Base-by-base conservation (phyloP, 768 basidiomycete species). In the Tricholoma matsutake region DNA sequence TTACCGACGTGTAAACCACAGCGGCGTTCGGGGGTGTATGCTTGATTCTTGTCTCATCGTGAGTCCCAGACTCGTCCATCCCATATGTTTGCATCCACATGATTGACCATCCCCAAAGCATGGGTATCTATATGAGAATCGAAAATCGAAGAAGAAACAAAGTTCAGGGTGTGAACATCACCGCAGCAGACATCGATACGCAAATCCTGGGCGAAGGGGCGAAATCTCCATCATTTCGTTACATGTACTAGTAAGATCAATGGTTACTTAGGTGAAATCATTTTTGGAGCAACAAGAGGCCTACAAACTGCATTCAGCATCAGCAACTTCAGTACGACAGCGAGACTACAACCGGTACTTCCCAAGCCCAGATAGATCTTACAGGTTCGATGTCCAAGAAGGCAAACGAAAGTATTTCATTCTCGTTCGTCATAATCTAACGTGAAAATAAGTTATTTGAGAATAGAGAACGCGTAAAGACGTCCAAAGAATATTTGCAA, bases 1-100 rank as follows among this genome's bases (percentile, higher is more conserved):
- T 29, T 51, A 51, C 49, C 28, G 29, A 29, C 2, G 14, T 29
- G 18, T 3, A 6, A 18, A 34, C 54, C 16, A 16, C 58, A 78
- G 82, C 81, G 58, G 77, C 73, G 1, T 81, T 82, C 62, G 82
- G 81, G 18, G 79, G 78, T 1, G 60, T 81, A 11, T 81, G 81
- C 51, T 69, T 82, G 49, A 43, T 82, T 16, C 68, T 81, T 1
- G 79, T 81, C 6, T 73, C 77, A 32, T 60, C 67, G 73, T 79
- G 65, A 62, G 72, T 13, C 18, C 20, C 2, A 54, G 29, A 39
- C 22, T n/a, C 8, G 16, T 43, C 43, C 20, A 54, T 60, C 16
- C 34, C 3, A 3, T 25, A 25, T 25, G 22, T 25, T 25, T 25
- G 22, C 22, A 25, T 25, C 22, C 22, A 25, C 22, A 32, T 51